Conservation (phyloP, 23 red algal species). For the Agarophyton chilense region DNA sequence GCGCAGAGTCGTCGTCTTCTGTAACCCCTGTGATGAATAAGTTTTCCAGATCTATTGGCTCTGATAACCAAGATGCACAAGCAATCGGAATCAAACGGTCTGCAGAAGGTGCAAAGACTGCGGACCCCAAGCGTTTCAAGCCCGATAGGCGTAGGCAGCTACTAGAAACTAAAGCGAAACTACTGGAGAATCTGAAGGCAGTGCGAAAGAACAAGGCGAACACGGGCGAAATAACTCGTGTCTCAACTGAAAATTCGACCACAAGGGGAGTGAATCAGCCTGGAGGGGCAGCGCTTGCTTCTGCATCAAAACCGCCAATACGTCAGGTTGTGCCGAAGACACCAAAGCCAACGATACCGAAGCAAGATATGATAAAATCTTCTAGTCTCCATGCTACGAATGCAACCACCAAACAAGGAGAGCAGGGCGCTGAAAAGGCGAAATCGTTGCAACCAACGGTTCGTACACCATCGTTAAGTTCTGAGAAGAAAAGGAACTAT, state of each 20-base stretch:
- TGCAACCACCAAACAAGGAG: background rate
- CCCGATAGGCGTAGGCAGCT: background rate
- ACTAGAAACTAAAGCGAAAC: conserved; percentile 7
- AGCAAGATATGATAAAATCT: background rate
- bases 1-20: background rate
- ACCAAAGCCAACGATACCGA: background rate
- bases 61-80: background rate
- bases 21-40: background rate
- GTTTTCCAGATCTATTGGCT: background rate
- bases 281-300: background rate
- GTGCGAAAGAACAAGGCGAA: conserved; percentile 4
- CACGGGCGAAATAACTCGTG: background rate
- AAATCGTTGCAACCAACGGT: background rate
- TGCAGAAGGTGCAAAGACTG: background rate
- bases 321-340: background rate
- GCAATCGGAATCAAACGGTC: background rate
- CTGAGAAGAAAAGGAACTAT: background rate
- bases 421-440: background rate
- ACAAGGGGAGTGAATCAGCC: background rate
- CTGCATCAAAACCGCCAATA: background rate
- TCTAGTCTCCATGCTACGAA: background rate
- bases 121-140: conserved; percentile 10
- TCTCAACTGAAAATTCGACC: background rate
- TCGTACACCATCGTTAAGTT: background rate
- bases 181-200: conserved; percentile 22